phyloP scores from a whole-genome alignment of 345 rosid species.

The Noccaea caerulescens region DNA sequence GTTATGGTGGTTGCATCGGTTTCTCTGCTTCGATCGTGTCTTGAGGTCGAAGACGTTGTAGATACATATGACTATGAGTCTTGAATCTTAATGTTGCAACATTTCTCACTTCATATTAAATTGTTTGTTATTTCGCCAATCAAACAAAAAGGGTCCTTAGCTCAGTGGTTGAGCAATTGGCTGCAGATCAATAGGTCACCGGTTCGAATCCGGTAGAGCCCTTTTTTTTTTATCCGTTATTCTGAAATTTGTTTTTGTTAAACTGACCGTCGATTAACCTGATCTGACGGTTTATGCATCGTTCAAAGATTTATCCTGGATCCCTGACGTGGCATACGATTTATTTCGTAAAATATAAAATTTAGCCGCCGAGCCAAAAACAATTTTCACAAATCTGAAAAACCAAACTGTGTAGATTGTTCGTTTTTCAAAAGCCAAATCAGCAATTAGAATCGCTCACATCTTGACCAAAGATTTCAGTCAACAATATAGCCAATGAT shows the following conservation, averaged over 20 bases:
- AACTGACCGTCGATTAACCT: neutral
- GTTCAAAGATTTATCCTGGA: neutral
- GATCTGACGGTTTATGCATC: neutral
- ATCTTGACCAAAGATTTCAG: too few species aligned
- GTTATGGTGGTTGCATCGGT: conserved; percentile 30
- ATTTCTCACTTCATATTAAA: too few species aligned
- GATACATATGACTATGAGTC: neutral
- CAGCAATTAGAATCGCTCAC: too few species aligned
- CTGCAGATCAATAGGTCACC: conserved; percentile 75
- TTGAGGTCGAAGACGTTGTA: neutral
- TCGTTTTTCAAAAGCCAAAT: too few species aligned
- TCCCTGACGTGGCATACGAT: too few species aligned
- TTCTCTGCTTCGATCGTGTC: conserved; percentile 29
- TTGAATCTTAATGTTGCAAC: neutral
- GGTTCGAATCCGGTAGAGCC: conserved; percentile 56
- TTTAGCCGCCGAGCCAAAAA: too few species aligned
- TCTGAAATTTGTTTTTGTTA: too few species aligned
- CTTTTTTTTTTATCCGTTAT: neutral
- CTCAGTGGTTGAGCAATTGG: conserved; percentile 84
- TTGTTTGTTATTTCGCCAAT: too few species aligned
- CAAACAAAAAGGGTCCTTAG: conserved; percentile 53
- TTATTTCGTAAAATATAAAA: too few species aligned
- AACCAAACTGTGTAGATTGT: too few species aligned
- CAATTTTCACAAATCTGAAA: too few species aligned
- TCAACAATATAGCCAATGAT: too few species aligned